A percentile compares a stretch with the other conserved stretches of the same genome.
These are phyloP conservation scores for Glebionis coronaria DNA, from an alignment of 129 eudicot genomes.

Conservation along the genomic window DNA sequence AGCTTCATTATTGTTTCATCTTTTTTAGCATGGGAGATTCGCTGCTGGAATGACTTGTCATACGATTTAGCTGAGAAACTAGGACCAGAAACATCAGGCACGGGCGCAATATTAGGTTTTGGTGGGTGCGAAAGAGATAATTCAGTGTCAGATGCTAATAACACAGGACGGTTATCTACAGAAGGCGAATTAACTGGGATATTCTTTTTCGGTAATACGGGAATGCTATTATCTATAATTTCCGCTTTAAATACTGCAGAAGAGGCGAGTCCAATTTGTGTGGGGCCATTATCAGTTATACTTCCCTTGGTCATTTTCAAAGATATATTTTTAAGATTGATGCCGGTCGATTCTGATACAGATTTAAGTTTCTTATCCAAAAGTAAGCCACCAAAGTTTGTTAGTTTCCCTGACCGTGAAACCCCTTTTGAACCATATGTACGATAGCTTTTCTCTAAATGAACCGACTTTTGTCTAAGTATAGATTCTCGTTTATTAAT, in stretches of 20 bases:
- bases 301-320: conserved; percentile 46
- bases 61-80: conserved; percentile 38
- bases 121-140: conserved; percentile 72
- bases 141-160: conserved; percentile 72
- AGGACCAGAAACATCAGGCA: conserved; percentile 40
- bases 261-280: conserved; percentile 24
- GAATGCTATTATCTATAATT: conserved; percentile 11
- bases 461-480: conserved; percentile 83
- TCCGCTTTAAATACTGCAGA: conserved; percentile 35
- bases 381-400: conserved; percentile 66
- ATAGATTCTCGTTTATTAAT: conserved; percentile 77
- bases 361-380: conserved; percentile 82
- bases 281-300: conserved; percentile 41
- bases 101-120: conserved; percentile 35
- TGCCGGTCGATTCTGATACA: conserved; percentile 71
- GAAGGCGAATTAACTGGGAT: neutral
- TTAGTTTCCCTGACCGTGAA: conserved; percentile 66
- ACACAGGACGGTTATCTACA: conserved; percentile 24
- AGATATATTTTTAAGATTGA: conserved; percentile 53
- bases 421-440: conserved; percentile 77
- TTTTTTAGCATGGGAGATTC: conserved; percentile 64
- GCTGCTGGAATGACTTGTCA: conserved; percentile 47
- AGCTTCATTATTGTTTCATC: conserved; percentile 75
- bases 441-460: conserved; percentile 81
- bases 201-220: conserved; percentile 40